phyloP scores from a whole-genome alignment of 106 monocot genomes.

The Dendrobium nobile region DNA sequence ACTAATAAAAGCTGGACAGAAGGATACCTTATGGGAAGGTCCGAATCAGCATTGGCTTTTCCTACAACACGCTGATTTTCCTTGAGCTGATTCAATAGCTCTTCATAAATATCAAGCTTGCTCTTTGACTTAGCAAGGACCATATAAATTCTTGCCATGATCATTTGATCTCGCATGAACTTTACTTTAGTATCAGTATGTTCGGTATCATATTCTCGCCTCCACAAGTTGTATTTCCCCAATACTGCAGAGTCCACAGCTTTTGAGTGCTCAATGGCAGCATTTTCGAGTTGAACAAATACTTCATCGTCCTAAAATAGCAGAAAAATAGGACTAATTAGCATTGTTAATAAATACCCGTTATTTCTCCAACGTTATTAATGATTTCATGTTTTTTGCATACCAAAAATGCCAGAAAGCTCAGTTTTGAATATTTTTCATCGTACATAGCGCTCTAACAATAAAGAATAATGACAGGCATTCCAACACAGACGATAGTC shows the following conservation, averaged over 20 bases:
- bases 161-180: constrained; percentile 64
- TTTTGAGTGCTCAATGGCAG: constrained; percentile 63
- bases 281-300: constrained; percentile 63
- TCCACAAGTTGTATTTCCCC: constrained; percentile 75
- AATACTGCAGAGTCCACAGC: constrained; percentile 67
- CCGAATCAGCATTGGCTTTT: constrained; percentile 56
- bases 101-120: constrained; percentile 33
- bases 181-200: constrained; percentile 60
- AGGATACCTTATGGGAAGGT: constrained; percentile 31
- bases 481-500: no score
- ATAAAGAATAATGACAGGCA: no score
- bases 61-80: constrained; percentile 60
- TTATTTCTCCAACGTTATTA: background rate
- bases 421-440: no score
- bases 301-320: constrained; percentile 41
- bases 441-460: no score
- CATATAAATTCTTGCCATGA: constrained; percentile 62
- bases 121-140: constrained; percentile 36
- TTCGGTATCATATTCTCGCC: constrained; percentile 64
- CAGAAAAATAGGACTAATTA: background rate
- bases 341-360: background rate
- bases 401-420: background rate
- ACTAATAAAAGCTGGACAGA: background rate
- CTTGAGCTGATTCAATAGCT: constrained; percentile 38
- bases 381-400: background rate